phyloP scores from a whole-genome alignment of 805 yeast species.

The Ogataea nonfermentans region DNA sequence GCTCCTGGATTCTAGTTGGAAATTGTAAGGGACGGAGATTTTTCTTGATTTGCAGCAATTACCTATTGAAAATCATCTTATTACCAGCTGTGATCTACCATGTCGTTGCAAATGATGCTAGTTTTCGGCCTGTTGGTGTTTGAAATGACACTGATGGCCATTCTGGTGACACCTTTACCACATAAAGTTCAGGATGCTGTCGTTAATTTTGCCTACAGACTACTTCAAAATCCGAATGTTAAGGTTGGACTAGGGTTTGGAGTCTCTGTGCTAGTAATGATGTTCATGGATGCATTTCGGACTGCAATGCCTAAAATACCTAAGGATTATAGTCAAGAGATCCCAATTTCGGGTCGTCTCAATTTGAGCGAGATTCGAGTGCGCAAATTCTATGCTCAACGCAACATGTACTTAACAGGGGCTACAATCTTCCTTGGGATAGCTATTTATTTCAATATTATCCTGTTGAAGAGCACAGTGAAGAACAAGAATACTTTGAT shows the following conservation, averaged over 20 bases:
- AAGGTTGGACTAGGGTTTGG: constrained; percentile 42
- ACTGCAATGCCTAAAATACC: constrained; percentile 24
- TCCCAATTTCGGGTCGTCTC: constrained; percentile 9
- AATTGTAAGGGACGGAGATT: background rate
- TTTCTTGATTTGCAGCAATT: background rate
- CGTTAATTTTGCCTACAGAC: constrained; percentile 32
- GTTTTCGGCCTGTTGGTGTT: constrained; percentile 41
- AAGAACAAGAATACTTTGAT: constrained; percentile 31
- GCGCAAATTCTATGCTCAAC: constrained; percentile 53
- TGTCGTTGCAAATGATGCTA: constrained; percentile 34
- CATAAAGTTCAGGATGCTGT: constrained; percentile 39
- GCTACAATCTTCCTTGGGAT: constrained; percentile 48
- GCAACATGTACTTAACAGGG: constrained; percentile 55
- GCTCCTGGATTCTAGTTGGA: constrained; percentile 1
- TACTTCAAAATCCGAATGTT: constrained; percentile 37
- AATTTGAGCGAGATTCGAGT: constrained; percentile 36
- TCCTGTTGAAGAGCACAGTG: constrained; percentile 45
- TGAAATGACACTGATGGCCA: constrained; percentile 44
- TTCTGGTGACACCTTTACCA: constrained; percentile 51
- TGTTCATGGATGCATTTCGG: constrained; percentile 46
- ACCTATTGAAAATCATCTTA: background rate
- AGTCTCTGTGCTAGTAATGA: constrained; percentile 39
- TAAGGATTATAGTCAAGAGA: constrained; percentile 4
- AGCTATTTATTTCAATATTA: constrained; percentile 44
- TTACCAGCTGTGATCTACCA: constrained; percentile 5